Evolutionary conservation across 352 stramenopile species (phyloP).

Genomic region (Globisporangium megalacanthum): DNA sequence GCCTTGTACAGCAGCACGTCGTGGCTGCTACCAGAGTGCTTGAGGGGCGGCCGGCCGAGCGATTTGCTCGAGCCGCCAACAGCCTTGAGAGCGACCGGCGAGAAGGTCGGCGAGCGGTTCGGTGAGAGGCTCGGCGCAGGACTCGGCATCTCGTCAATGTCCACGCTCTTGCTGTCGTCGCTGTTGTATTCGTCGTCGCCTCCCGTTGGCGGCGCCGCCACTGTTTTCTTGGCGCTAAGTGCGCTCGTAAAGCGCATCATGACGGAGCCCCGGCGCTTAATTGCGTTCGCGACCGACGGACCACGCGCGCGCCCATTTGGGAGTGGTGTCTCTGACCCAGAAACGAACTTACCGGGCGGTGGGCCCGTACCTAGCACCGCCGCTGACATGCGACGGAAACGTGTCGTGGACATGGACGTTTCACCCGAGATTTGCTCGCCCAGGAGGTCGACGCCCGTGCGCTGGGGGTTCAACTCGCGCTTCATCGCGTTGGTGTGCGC

Average conservation of each 20-base stretch:
- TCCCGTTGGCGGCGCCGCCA: background rate
- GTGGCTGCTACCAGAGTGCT: constrained; percentile 28
- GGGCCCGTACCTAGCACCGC: constrained; percentile 6
- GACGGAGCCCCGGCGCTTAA: constrained; percentile 10
- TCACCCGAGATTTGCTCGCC: constrained; percentile 11
- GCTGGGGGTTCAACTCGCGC: constrained; percentile 18
- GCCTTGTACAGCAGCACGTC: constrained; percentile 33
- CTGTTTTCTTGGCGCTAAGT: constrained; percentile 5
- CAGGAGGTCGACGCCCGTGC: constrained; percentile 14
- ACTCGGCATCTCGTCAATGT: constrained; percentile 14
- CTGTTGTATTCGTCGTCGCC: background rate
- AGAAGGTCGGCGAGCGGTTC: background rate
- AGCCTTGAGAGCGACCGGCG: constrained; percentile 2
- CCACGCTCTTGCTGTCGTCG: constrained; percentile 10
- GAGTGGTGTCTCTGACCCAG: constrained; percentile 4
- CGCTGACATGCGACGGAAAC: constrained; percentile 17
- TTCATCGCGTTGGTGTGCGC: constrained; percentile 40
- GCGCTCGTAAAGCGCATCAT: constrained; percentile 14
- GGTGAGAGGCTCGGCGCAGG: background rate
- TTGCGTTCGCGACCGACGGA: constrained; percentile 25
- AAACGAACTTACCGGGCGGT: constrained; percentile 15
- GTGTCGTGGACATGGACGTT: constrained; percentile 15
- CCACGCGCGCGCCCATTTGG: constrained; percentile 8
- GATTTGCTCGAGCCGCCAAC: background rate
- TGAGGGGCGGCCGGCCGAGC: constrained; percentile 16